These are phyloP conservation scores for Hordeum vulgare DNA, from an alignment of 176 grass and related monocot genomes.

Conservation along the genomic window MorexV3_pseudomolecules_assembly NC_058522.1:538484661-538485160, in stretches of 20 bases:
- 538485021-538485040: background rate
- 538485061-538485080: background rate
- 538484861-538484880: too few relatives aligned
- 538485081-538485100: background rate
- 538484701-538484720: background rate
- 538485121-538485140: background rate
- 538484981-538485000: background rate
- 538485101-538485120: background rate
- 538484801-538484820: background rate
- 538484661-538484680: conserved; percentile 16
- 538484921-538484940: background rate
- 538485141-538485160: background rate
- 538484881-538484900: background rate
- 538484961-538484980: too few relatives aligned
- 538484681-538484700: background rate
- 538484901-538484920: background rate
- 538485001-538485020: background rate
- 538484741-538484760: background rate
- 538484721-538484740: background rate
- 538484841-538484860: too few relatives aligned
- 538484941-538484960: background rate
- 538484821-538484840: too few relatives aligned
- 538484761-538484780: too few relatives aligned
- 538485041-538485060: background rate
- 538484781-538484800: background rate